These are phyloP conservation scores for Magnaporthiopsis poae DNA, from an alignment of 2,329 filamentous ascomycete genomes.

Conservation along the genomic window DNA sequence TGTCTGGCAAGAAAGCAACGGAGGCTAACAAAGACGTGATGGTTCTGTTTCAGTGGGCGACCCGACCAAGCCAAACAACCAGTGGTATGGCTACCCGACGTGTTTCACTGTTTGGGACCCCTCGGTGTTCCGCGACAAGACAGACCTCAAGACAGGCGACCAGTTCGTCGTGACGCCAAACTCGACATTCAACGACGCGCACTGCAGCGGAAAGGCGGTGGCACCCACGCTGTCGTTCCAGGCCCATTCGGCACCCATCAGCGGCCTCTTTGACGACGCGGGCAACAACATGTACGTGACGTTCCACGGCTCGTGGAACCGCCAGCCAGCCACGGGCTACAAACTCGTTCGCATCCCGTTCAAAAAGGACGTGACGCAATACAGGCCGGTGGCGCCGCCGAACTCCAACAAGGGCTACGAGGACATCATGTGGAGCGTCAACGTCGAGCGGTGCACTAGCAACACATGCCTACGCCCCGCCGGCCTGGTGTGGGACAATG, in stretches of 20 bases:
- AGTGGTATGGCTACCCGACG: slow-evolving; percentile 45
- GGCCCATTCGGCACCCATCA: slow-evolving; percentile 12
- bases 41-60: slow-evolving; percentile 17
- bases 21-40: too few species aligned
- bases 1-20: neutral
- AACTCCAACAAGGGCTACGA: slow-evolving; percentile 9
- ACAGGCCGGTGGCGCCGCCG: slow-evolving; percentile 8
- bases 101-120: slow-evolving; percentile 24
- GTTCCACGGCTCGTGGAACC: slow-evolving; percentile 13
- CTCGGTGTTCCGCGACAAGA: slow-evolving; percentile 15
- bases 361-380: slow-evolving; percentile 6
- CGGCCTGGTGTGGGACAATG: slow-evolving; percentile 11
- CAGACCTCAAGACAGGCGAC: slow-evolving; percentile 11
- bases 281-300: slow-evolving; percentile 12
- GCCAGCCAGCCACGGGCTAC: slow-evolving; percentile 11
- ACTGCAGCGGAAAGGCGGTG: slow-evolving; percentile 10
- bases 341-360: slow-evolving; percentile 11
- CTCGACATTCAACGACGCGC: slow-evolving; percentile 9
- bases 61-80: slow-evolving; percentile 18
- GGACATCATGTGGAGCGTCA: slow-evolving; percentile 8
- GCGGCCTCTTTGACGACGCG: slow-evolving; percentile 9
- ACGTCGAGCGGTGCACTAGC: slow-evolving; percentile 1
- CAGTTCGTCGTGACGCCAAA: slow-evolving; percentile 14
- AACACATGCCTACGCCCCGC: slow-evolving; percentile 9
- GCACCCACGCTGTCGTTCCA: slow-evolving; percentile 10